Base-by-base conservation (phyloP, 2,329 filamentous ascomycete genomes). In the Sporothrix curviconia region DNA sequence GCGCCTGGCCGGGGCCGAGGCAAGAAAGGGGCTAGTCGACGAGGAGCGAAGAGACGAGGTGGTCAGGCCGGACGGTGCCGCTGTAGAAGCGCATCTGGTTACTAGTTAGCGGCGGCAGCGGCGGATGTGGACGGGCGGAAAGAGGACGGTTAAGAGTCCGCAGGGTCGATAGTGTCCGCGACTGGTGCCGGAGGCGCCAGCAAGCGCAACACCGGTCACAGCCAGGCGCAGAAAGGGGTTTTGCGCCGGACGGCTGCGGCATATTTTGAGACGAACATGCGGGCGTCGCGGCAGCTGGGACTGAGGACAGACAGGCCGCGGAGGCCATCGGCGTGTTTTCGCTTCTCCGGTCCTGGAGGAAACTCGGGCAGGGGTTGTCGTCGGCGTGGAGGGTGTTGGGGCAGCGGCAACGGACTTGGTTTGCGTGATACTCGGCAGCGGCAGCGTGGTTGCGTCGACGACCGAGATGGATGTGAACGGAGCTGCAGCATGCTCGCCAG, bases 401-500 rank as follows among this genome's bases (percentile, higher is more conserved):
- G n/a, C n/a, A n/a, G n/a, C n/a, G n/a, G n/a, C n/a, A n/a, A n/a
- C n/a, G n/a, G n/a, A n/a, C n/a, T n/a, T n/a, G n/a, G n/a, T n/a
- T n/a, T 19, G 32, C 24, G 15, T 19, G 36, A n/a, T 19, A n/a
- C 4, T n/a, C n/a, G 22, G 34, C 25, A 3, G 25, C 54, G n/a
- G 22, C 25, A 11, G 28, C 15, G n/a, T n/a, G n/a, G n/a, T n/a
- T n/a, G n/a, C 34, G 52, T 39, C 28, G 50, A 34, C 25, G 51
- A 24, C 14, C 57, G 22, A 7, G 46, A 34, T 14, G 37, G 17
- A 9, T n/a, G n/a, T n/a, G n/a, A n/a, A n/a, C n/a, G n/a, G n/a
- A n/a, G n/a, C n/a, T n/a, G n/a, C n/a, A n/a, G n/a, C n/a, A n/a
- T 39, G 51, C 64, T 63, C 66, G 66, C 64, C 70, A 74, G 8